A percentile compares a stretch with the other conserved stretches of the same genome.
phyloP scores from a whole-genome alignment of 179 eudicot genomes.

The Heliamphora pulchella region DNA sequence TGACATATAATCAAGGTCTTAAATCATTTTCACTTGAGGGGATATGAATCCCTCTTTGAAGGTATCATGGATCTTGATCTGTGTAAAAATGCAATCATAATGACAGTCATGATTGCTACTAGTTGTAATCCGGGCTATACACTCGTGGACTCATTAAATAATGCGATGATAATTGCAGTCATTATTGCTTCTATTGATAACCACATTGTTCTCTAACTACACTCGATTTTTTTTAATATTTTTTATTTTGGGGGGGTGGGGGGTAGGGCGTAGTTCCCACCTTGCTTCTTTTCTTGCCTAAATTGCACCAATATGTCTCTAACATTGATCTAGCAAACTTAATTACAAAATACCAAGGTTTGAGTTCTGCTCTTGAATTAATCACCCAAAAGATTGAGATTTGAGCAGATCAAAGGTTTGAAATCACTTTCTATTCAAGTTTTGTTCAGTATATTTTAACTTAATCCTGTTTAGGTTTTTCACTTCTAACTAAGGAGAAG shows the following conservation, averaged over 20 bases:
- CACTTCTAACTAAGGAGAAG: neutral
- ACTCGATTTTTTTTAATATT: too few relatives aligned
- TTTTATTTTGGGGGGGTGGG: too few relatives aligned
- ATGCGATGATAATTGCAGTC: neutral
- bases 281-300: neutral
- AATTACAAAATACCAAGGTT: neutral
- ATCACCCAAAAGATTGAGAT: neutral
- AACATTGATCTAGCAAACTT: neutral
- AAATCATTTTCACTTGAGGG: neutral
- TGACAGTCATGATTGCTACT: neutral
- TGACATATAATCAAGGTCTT: neutral
- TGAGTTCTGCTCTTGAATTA: neutral
- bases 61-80: constrained; percentile 4
- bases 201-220: too few relatives aligned
- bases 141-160: neutral
- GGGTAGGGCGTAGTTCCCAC: neutral
- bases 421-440: neutral
- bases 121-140: neutral
- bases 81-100: neutral
- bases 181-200: neutral
- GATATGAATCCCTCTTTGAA: neutral
- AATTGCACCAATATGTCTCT: neutral
- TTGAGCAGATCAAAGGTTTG: neutral
- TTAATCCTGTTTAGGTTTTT: neutral
- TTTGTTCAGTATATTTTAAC: neutral